Base-by-base conservation (phyloP, 768 basidiomycete genomes). In the Suillus plorans region DNA sequence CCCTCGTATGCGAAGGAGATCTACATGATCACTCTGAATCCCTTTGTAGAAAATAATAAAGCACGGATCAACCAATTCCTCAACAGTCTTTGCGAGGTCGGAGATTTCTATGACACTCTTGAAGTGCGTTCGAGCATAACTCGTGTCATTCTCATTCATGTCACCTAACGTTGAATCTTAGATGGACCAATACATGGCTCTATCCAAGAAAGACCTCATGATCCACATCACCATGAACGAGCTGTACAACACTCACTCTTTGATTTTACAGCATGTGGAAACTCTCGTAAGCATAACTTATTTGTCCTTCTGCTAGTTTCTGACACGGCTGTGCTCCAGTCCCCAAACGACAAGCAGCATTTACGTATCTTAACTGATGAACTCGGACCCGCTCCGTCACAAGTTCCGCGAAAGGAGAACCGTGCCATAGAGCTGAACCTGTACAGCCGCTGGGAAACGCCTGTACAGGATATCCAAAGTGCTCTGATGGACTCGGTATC, bases 161-260 rank as follows among this genome's bases (percentile, higher is more conserved):
- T 60, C 45, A 0, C 63, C 56, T 36, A 22, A 37, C 41, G 60
- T 39, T 28, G 61, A 41, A n/a, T 16, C 34, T 16, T 69, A 97
- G 97, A 97, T 99, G 90, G 97, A 99, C 79, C 97, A 99, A 82
- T 99, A 99, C 77, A 98, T 99, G 95, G 97, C 97, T 10, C 81
- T 99, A 64, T 98, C 96, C 65, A 99, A 99, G 85, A 99, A 99
- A 79, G 97, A 99, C 75, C 83, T 99, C 65, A 89, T 91, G 83
- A 99, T 99, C 79, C 94, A 95, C 78, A 99, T 99, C 75, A 99
- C 97, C 8, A 81, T 99, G 78, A 99, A 99, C 75, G 97, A 99
- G 84, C 74, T 99, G 82, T 99, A 98, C 79, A 99, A 99, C 80
- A 99, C 97, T 3, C 97, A 99, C 77, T 92, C 95, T 31, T 81